Percentiles rank a stretch among this genome's conserved stretches.
phyloP scores from a whole-genome alignment of 441 rosid genomes.

The Populus trichocarpa region DNA sequence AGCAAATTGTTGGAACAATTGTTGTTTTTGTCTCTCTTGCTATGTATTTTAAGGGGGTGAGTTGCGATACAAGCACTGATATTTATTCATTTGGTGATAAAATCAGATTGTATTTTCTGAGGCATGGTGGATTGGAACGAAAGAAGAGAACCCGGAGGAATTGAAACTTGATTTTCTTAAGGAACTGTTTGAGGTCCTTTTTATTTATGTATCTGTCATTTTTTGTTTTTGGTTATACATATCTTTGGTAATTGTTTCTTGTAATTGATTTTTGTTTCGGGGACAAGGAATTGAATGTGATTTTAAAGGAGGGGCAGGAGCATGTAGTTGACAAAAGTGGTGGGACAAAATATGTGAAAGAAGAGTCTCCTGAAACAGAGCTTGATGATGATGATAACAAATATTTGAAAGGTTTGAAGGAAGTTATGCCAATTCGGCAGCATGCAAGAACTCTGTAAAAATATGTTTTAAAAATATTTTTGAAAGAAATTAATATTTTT shows the following conservation, averaged over 20 bases:
- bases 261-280: conserved; percentile 32
- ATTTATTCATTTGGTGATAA: conserved; percentile 3
- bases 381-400: conserved; percentile 41
- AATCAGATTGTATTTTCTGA: conserved; percentile 85
- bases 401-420: conserved; percentile 36
- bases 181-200: conserved; percentile 60
- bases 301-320: conserved; percentile 84
- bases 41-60: too few species aligned
- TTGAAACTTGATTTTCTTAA: conserved; percentile 68
- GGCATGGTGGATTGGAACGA: conserved; percentile 93
- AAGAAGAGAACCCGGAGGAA: conserved; percentile 85
- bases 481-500: too few species aligned
- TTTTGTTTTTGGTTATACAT: neutral
- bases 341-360: conserved; percentile 36
- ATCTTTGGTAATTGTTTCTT: neutral
- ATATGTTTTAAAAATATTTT: conserved; percentile 14
- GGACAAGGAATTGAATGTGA: conserved; percentile 47
- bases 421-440: conserved; percentile 60
- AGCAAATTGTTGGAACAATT: too few species aligned
- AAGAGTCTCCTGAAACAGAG: conserved; percentile 46
- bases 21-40: too few species aligned
- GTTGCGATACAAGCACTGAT: too few species aligned
- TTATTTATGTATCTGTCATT: neutral
- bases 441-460: conserved; percentile 71
- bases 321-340: conserved; percentile 27